phyloP scores from a whole-genome alignment of 768 basidiomycete species.

The Lactifluus pinguis region DNA sequence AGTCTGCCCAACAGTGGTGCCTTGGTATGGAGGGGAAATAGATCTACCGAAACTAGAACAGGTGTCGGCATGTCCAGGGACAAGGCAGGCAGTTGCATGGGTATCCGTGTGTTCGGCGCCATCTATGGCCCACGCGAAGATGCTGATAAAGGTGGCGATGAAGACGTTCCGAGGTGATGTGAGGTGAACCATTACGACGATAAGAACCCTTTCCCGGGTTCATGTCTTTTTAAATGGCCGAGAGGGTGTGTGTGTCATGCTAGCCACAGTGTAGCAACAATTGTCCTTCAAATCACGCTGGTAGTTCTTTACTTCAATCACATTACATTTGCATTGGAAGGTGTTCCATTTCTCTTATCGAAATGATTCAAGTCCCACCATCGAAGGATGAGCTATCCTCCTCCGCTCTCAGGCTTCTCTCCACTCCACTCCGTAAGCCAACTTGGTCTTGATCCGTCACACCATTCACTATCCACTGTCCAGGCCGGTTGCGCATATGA shows the following conservation, averaged over 20 bases:
- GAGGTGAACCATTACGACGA: background rate
- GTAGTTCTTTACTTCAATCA: background rate
- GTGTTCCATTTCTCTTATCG: background rate
- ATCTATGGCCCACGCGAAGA: background rate
- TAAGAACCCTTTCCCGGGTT: background rate
- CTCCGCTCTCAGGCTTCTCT: background rate
- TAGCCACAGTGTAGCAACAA: background rate
- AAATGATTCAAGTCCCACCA: background rate
- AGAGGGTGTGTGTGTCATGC: background rate
- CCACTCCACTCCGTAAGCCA: background rate
- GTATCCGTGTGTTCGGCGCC: background rate
- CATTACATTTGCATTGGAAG: background rate
- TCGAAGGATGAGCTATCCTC: background rate
- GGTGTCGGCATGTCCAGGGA: background rate
- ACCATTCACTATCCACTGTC: background rate
- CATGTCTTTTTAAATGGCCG: background rate
- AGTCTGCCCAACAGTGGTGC: background rate
- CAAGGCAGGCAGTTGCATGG: background rate
- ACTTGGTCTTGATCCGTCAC: background rate
- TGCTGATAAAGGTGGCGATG: background rate
- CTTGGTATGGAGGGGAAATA: background rate
- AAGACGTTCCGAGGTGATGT: background rate
- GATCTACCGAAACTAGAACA: background rate
- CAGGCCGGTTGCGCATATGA: background rate
- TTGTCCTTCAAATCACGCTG: background rate